Conservation (phyloP, 345 rosid genomes). For the Populus davidiana region DNA sequence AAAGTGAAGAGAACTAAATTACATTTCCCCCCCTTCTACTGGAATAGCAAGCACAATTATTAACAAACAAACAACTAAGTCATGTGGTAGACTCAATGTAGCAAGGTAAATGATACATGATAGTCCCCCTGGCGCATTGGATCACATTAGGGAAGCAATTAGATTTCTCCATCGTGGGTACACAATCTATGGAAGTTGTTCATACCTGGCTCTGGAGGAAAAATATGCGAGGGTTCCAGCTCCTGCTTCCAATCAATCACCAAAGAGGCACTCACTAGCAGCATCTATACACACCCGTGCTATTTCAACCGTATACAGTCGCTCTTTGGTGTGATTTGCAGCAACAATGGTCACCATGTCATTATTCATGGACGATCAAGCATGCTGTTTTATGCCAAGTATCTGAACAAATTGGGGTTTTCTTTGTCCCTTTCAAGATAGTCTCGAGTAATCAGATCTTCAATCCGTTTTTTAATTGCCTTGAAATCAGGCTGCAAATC, state of each 20-base stretch:
- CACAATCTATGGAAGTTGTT: conserved; percentile 12
- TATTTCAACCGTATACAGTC: conserved; percentile 2
- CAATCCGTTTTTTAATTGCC: conserved; percentile 40
- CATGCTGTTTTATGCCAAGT: conserved; percentile 29
- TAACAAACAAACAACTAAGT: conserved; percentile 7
- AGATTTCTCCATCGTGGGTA: conserved; percentile 22
- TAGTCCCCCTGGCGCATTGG: conserved; percentile 3
- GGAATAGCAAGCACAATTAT: background rate
- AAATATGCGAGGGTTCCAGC: conserved; percentile 33
- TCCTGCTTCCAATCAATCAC: conserved; percentile 21
- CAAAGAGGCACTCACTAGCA: conserved; percentile 10
- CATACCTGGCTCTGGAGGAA: conserved; percentile 34
- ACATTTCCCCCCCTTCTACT: conserved; percentile 5
- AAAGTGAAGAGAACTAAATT: background rate
- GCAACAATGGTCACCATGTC: conserved; percentile 14
- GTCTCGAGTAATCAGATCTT: conserved; percentile 37
- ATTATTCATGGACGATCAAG: conserved; percentile 8
- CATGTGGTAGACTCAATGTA: background rate
- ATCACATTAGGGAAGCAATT: conserved; percentile 19
- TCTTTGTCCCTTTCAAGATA: conserved; percentile 41
- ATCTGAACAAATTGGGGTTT: conserved; percentile 28
- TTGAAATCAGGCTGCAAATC: conserved; percentile 45
- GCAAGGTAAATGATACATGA: background rate
- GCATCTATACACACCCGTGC: conserved; percentile 22
- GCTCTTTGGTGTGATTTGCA: conserved; percentile 6